A percentile compares a stretch with the other conserved stretches of the same genome.
phyloP scores from a whole-genome alignment of 495 filamentous ascomycete genomes.

The Rostrohypoxylon terebratum region DNA sequence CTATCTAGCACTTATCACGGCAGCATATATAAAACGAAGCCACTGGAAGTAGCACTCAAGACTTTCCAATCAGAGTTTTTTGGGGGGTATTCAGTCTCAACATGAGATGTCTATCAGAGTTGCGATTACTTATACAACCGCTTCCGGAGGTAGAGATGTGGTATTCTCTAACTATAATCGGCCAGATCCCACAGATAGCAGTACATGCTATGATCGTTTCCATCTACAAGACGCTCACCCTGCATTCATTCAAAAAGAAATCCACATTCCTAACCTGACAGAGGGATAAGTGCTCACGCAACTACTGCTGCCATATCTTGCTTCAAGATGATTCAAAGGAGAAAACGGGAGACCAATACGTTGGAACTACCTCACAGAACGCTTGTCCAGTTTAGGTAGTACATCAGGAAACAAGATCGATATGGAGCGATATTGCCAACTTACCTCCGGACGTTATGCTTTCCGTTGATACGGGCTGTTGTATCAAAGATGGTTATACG shows the following conservation, averaged over 20 bases:
- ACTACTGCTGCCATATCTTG: neutral
- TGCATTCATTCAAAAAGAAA: neutral
- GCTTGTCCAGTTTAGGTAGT: neutral
- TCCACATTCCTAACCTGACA: neutral
- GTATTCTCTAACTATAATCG: slow-evolving; percentile 9
- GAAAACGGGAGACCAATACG: neutral
- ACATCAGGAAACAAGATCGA: neutral
- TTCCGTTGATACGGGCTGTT: neutral
- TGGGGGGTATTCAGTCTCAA: neutral
- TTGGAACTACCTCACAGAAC: neutral
- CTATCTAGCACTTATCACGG: slow-evolving; percentile 7
- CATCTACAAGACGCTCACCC: neutral
- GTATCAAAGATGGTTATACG: neutral
- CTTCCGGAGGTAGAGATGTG: neutral
- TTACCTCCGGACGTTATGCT: slow-evolving; percentile 6
- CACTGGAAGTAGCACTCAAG: neutral
- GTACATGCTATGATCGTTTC: neutral
- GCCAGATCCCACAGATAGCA: neutral
- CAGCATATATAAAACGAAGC: slow-evolving; percentile 4
- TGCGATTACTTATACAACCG: slow-evolving; percentile 3
- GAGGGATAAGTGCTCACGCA: neutral
- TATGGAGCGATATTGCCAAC: slow-evolving; percentile 1
- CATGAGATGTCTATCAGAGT: slow-evolving; percentile 2
- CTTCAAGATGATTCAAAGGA: neutral
- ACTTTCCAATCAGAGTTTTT: neutral